Conservation (phyloP, 768 basidiomycete genomes). For the Tulasnella sp. region DNA sequence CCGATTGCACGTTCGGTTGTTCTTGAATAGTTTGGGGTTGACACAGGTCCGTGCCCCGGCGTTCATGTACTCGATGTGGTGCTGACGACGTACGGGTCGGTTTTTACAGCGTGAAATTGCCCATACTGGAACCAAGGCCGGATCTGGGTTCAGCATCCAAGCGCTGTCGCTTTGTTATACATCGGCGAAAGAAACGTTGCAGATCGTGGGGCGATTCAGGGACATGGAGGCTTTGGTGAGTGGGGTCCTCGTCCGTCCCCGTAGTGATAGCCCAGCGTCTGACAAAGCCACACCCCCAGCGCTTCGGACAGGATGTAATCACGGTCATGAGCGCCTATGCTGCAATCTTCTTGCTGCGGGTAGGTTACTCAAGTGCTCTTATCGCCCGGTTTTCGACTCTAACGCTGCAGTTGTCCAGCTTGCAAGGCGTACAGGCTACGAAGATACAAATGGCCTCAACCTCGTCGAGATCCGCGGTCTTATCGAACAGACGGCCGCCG, state of each 20-base stretch:
- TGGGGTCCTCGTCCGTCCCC: conserved; percentile 3
- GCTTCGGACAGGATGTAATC: conserved; percentile 77
- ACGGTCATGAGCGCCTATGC: conserved; percentile 82
- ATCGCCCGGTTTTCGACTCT: neutral
- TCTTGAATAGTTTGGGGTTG: conserved; percentile 81
- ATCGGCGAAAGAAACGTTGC: conserved; percentile 62
- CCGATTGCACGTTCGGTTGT: conserved; percentile 68
- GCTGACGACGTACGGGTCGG: conserved; percentile 34
- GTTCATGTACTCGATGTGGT: neutral
- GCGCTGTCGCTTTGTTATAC: conserved; percentile 65
- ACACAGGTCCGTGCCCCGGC: conserved; percentile 31
- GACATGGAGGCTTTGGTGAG: conserved; percentile 65
- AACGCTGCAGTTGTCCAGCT: conserved; percentile 40
- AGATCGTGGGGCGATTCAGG: conserved; percentile 68
- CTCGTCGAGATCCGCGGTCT: conserved; percentile 55
- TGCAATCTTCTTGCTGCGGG: conserved; percentile 71
- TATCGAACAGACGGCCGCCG: conserved; percentile 65
- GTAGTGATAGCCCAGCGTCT: conserved; percentile 10
- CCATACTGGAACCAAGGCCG: neutral
- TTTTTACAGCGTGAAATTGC: conserved; percentile 46
- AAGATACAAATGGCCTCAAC: neutral
- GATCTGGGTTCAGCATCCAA: conserved; percentile 39
- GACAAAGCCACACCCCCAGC: conserved; percentile 39
- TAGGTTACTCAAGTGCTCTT: conserved; percentile 28
- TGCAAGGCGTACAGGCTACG: conserved; percentile 45